phyloP scores from a whole-genome alignment of 2,329 filamentous ascomycete genomes.

The Colletotrichum truncatum region DNA sequence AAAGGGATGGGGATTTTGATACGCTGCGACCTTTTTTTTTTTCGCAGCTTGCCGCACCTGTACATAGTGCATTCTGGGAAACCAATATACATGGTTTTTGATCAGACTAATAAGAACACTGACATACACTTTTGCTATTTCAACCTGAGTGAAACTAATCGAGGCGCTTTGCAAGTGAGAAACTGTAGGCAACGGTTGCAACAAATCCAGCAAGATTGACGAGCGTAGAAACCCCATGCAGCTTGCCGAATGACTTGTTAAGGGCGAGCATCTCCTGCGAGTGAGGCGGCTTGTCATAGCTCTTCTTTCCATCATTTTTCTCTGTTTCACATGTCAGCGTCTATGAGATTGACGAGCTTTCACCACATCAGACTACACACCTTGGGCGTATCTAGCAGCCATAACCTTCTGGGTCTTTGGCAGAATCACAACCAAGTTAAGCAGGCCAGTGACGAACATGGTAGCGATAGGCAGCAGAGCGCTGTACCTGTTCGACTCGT shows the following conservation, averaged over 20 bases:
- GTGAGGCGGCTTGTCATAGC: conserved; percentile 80
- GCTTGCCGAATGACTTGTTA: conserved; percentile 79
- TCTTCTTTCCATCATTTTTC: conserved; percentile 89
- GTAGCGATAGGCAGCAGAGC: conserved; percentile 75
- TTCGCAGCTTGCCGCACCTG: conserved; percentile 6
- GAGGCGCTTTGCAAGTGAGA: conserved; percentile 73
- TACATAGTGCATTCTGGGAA: conserved; percentile 5
- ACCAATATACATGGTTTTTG: conserved; percentile 6
- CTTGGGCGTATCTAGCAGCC: conserved; percentile 80
- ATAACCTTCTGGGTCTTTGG: conserved; percentile 81
- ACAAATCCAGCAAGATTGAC: conserved; percentile 79
- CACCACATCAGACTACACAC: conserved; percentile 53
- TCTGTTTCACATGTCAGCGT: conserved; percentile 56
- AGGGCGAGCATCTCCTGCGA: conserved; percentile 84
- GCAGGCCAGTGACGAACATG: conserved; percentile 75
- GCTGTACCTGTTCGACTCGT: conserved; percentile 67
- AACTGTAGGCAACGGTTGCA: conserved; percentile 80
- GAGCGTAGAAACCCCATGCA: conserved; percentile 85
- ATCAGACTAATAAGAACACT: neutral
- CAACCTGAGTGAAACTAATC: conserved; percentile 44
- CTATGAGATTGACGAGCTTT: neutral
- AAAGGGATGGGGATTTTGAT: neutral
- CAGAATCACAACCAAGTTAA: conserved; percentile 77
- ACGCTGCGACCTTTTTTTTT: neutral
- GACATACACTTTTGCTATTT: too few species aligned